Percentiles rank a stretch among this genome's conserved stretches.
These are phyloP conservation scores for Malassezia pachydermatis DNA, from an alignment of 1,284 basidiomycete genomes.

Conservation along the genomic window DNA sequence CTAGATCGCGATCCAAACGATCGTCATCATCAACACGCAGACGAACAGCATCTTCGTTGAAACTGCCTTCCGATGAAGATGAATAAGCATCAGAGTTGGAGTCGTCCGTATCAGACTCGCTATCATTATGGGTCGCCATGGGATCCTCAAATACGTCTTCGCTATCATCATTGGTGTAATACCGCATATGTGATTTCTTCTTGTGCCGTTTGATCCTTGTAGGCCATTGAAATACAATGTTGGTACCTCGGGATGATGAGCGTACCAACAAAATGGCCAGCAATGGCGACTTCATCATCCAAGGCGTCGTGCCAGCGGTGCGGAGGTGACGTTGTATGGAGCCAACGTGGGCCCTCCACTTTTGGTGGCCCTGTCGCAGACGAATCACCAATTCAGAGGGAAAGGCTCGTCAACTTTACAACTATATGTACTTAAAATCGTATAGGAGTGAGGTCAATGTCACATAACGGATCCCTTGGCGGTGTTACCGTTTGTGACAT, in stretches of 20 bases:
- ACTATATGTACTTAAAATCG: background rate
- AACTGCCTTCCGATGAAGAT: constrained; percentile 12
- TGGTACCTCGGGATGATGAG: constrained; percentile 33
- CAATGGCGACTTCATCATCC: constrained; percentile 20
- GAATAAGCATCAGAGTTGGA: background rate
- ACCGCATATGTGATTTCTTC: constrained; percentile 33
- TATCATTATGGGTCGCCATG: background rate
- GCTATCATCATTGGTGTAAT: constrained; percentile 23
- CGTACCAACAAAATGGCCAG: constrained; percentile 42
- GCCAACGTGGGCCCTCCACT: too few relatives aligned
- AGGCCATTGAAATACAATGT: constrained; percentile 43
- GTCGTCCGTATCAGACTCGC: constrained; percentile 5
- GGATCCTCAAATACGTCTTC: background rate
- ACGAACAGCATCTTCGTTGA: constrained; percentile 24
- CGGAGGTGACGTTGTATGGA: too few relatives aligned
- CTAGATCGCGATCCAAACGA: constrained; percentile 16
- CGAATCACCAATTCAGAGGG: too few relatives aligned
- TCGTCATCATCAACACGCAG: constrained; percentile 22
- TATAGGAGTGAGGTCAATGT: background rate
- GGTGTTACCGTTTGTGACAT: background rate
- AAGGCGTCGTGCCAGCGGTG: too few relatives aligned
- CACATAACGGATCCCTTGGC: background rate
- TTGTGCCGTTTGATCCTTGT: constrained; percentile 19
- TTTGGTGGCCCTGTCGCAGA: too few relatives aligned
- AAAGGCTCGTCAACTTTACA: background rate